Evolutionary conservation across 1,139 yeast species (phyloP), one percentile per base, ranked within the genome.

Genomic region (Candida mesenterica): DNA sequence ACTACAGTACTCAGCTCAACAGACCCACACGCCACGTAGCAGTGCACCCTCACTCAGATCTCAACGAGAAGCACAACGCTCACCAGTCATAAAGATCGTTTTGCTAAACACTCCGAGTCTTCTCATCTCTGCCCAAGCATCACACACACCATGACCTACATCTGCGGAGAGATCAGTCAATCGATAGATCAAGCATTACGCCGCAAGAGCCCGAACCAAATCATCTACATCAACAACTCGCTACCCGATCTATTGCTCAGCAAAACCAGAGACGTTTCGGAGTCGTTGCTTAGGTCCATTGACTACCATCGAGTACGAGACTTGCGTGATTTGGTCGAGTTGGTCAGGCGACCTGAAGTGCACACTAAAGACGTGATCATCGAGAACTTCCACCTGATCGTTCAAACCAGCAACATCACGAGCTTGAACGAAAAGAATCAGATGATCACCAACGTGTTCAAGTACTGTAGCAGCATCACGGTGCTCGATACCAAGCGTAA

Each of bases 221-320:
- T 33, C 16, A 22, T 24, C 20, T 24, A 24, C 24, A 12, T 29
- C 26, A 34, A 34, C n/a, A 12, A 17, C 9, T 24, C 37, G 10
- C 13, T 14, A 7, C 37, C 37, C 13, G 37, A 34, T 19, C n/a
- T 17, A n/a, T 3, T 34, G 7, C 29, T 34, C 16, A 6, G 14
- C 6, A 10, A 10, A 3, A 18, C 31, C 7, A 16, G 26, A 17
- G 6, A 8, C 4, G 27, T 20, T 20, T 12, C 31, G 13, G 37
- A 31, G 14, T 9, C 9, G 15, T 13, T 16, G 5, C 36, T 39
- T 23, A 15, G 23, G 16, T 26, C 24, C 15, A 33, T 33, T 15
- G 42, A 39, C n/a, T 39, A 36, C 33, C 33, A 31, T 9, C 37
- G 42, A 4, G 36, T 37, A 7, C 20, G 27, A 19, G 34, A 31